These are phyloP conservation scores for Aspergillus phoenicis DNA, from an alignment of 2,329 filamentous ascomycete species.

Conservation along the genomic window DNA sequence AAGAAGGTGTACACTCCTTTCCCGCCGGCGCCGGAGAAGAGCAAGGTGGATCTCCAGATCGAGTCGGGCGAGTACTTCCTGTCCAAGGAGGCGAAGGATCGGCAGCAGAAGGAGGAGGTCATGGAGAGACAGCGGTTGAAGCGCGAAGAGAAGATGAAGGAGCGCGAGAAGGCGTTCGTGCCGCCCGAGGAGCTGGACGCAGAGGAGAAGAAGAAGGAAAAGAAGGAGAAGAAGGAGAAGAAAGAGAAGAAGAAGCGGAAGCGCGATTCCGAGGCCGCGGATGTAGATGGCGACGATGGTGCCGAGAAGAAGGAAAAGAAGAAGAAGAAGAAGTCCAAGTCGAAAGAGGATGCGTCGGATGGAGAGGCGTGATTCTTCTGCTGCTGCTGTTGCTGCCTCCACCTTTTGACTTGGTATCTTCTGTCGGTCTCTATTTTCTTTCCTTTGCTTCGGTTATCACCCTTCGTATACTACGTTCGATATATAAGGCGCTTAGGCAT, in stretches of 20 bases:
- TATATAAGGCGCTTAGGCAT: conserved; percentile 38
- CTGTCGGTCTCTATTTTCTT: conserved; percentile 19
- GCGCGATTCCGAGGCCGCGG: conserved; percentile 39
- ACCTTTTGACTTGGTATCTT: conserved; percentile 16
- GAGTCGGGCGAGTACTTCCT: conserved; percentile 97
- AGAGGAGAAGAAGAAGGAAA: conserved; percentile 52
- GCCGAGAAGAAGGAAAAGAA: conserved; percentile 65
- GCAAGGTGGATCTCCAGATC: conserved; percentile 97
- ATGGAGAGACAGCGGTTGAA: conserved; percentile 83
- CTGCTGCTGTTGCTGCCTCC: not conserved
- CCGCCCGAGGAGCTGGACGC: conserved; percentile 75
- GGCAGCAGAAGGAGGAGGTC: conserved; percentile 75
- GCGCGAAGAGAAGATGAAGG: conserved; percentile 84
- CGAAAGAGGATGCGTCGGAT: conserved; percentile 33
- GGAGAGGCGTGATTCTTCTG: conserved; percentile 24
- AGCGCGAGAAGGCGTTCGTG: conserved; percentile 82
- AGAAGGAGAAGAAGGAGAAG: conserved; percentile 44
- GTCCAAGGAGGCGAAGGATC: conserved; percentile 87
- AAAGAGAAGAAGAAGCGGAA: conserved; percentile 50
- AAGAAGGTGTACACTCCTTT: conserved; percentile 97
- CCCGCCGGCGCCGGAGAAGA: conserved; percentile 95
- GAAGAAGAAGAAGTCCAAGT: conserved; percentile 49
- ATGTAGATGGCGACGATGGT: conserved; percentile 37
- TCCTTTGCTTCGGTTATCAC: conserved; percentile 3
- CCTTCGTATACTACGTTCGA: conserved; percentile 15